These are phyloP conservation scores for Penicillium sp. DNA, from an alignment of 2,329 filamentous ascomycete species.

Conservation along the genomic window DNA sequence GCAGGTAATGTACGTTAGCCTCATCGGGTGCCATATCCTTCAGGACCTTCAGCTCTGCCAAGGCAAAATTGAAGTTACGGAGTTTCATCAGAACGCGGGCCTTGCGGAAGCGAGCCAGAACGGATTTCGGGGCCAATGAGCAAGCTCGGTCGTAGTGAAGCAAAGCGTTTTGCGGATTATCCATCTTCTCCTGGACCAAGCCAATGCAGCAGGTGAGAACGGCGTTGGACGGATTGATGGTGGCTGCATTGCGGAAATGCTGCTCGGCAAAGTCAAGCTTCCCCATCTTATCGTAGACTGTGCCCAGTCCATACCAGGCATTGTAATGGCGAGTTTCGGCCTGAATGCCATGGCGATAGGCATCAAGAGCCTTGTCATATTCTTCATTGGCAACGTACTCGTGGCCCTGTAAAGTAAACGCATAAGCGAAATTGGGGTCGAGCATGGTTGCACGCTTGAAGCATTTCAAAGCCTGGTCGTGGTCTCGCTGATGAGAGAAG, in stretches of 20 bases:
- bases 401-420: slow-evolving; percentile 92
- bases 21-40: slow-evolving; percentile 93
- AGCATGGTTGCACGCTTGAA: slow-evolving; percentile 94
- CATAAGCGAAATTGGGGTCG: slow-evolving; percentile 88
- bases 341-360: slow-evolving; percentile 82
- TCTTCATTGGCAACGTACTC: slow-evolving; percentile 96
- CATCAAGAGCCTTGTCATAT: slow-evolving; percentile 87
- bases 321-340: slow-evolving; percentile 93
- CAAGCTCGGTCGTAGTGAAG: slow-evolving; percentile 81
- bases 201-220: slow-evolving; percentile 93
- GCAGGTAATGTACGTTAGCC: slow-evolving; percentile 91
- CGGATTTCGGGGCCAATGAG: slow-evolving; percentile 76
- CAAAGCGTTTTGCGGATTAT: slow-evolving; percentile 76
- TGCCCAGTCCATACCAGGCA: slow-evolving; percentile 89
- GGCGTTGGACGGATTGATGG: slow-evolving; percentile 91
- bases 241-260: slow-evolving; percentile 84
- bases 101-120: slow-evolving; percentile 89
- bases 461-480: slow-evolving; percentile 90
- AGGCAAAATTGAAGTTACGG: slow-evolving; percentile 67
- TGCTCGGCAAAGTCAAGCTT: slow-evolving; percentile 88
- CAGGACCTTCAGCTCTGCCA: slow-evolving; percentile 81
- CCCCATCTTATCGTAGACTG: slow-evolving; percentile 85
- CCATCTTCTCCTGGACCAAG: slow-evolving; percentile 83
- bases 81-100: slow-evolving; percentile 82
- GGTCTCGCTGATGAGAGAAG: slow-evolving; percentile 87